Evolutionary conservation across 129 eudicot genomes (phyloP), one percentile per base, ranked within the genome.

Genomic region (Centella asiatica): DNA sequence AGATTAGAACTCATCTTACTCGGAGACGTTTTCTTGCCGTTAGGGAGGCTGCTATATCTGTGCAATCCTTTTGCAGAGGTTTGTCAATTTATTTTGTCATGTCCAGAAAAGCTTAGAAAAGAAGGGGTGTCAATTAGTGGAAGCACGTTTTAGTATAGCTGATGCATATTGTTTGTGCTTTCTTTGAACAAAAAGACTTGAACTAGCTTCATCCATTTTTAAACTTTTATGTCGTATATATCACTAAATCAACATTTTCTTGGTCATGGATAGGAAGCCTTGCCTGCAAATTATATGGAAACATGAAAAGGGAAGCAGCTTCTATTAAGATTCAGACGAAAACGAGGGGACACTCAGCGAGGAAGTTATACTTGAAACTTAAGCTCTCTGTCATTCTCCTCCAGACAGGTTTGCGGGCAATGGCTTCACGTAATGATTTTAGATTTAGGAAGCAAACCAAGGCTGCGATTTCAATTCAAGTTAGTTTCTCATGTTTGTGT

Each of bases 41-140:
- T 64, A 78, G 64, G 80, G 72, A 69, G 73, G 80, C 96, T 59
- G 76, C 92, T 67, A 60, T 87, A 66, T 73, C 58, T 42, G 57
- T 87, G 54, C 99, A 92, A 73, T 59, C 96, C 64, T 64, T 71
- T 14, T 84, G 90, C 63, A 80, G 99, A 82, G 85, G 99, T 92
- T 72, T 37, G 56, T 67, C 60, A 33, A 57, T 32, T n/a, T 24
- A 29, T 24, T 42, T 42, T 42, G 19, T n/a, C 1, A 42, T 42
- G 12, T 11, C 46, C 42, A 6, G 42, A 9, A 6, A 36, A 13
- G 2, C 11, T 36, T 13, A 4, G 11, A 36, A 36, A 36, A 36
- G 42, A 36, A 36, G 11, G 42, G 42, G 42, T 13, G 12, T 36
- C 11, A 36, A 10, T 36, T 36, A 36, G 8, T 36, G 0, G 42